Conservation (phyloP, 176 grass and related monocot species). For the Aegilops speltoides region DNA sequence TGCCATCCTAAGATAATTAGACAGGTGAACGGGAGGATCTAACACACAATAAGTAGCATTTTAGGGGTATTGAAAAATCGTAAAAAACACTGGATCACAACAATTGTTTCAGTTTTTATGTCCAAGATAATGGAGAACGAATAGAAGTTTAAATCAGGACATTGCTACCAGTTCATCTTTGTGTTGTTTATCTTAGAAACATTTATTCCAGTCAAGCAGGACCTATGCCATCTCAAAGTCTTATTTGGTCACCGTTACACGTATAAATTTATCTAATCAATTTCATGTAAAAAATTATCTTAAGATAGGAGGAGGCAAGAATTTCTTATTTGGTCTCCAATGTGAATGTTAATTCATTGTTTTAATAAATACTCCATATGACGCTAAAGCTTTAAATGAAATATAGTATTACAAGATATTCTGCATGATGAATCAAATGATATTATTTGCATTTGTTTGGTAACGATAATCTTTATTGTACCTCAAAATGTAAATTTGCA, state of each 20-base stretch:
- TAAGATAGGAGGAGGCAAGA: background rate
- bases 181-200: background rate
- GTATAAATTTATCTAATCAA: background rate
- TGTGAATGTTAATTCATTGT: background rate
- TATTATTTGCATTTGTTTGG: background rate
- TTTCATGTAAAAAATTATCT: background rate
- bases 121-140: background rate
- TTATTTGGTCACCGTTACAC: background rate
- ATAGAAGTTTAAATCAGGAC: background rate
- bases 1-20: background rate
- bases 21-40: background rate
- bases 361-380: background rate
- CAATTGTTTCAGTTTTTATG: background rate
- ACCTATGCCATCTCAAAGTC: background rate
- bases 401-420: background rate
- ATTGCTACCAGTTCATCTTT: too few species aligned
- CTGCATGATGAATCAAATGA: background rate
- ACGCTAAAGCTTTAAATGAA: background rate
- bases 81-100: background rate
- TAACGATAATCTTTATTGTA: background rate
- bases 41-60: background rate
- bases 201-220: background rate
- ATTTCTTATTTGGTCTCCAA: background rate
- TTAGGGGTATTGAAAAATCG: too few species aligned
- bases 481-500: background rate